phyloP scores from a whole-genome alignment of 495 filamentous ascomycete genomes.

The Podospora tetraspora region DNA sequence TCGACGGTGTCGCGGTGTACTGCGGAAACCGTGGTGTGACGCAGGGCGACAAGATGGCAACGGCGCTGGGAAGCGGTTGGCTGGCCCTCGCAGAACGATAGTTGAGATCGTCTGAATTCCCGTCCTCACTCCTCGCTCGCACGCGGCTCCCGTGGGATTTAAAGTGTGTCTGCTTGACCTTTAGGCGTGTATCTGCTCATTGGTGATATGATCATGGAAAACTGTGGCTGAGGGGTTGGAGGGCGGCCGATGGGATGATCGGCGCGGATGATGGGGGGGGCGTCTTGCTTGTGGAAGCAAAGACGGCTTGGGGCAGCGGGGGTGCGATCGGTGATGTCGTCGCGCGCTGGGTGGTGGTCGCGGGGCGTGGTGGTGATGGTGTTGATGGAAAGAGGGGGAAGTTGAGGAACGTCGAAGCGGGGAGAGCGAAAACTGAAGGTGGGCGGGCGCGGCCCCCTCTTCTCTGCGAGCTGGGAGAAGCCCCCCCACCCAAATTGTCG shows the following conservation, averaged over 20 bases:
- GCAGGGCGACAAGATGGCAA: slow-evolving; percentile 31
- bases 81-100: slow-evolving; percentile 45
- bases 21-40: slow-evolving; percentile 31
- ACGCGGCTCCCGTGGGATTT: slow-evolving; percentile 52
- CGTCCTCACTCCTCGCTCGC: slow-evolving; percentile 39
- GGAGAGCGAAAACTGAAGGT: slow-evolving; percentile 30
- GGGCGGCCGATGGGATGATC: slow-evolving; percentile 25
- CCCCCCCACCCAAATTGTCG: slow-evolving; percentile 13
- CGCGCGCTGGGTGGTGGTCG: slow-evolving; percentile 4
- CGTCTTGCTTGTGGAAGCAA: slow-evolving; percentile 26
- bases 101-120: slow-evolving; percentile 45
- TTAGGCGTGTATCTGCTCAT: slow-evolving; percentile 49
- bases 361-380: slow-evolving; percentile 14
- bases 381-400: slow-evolving; percentile 30
- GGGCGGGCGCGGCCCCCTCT: slow-evolving; percentile 1
- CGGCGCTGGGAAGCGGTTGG: slow-evolving; percentile 27
- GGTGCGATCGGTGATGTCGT: not conserved
- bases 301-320: slow-evolving; percentile 16
- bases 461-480: slow-evolving; percentile 7
- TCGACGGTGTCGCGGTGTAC: slow-evolving; percentile 33
- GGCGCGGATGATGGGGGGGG: slow-evolving; percentile 7
- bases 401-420: slow-evolving; percentile 24
- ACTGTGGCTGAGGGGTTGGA: slow-evolving; percentile 17
- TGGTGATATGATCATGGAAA: slow-evolving; percentile 55
- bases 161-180: slow-evolving; percentile 55